Conservation (phyloP, 768 basidiomycete genomes). For the Phlebiopsis flavidoalba region DNA sequence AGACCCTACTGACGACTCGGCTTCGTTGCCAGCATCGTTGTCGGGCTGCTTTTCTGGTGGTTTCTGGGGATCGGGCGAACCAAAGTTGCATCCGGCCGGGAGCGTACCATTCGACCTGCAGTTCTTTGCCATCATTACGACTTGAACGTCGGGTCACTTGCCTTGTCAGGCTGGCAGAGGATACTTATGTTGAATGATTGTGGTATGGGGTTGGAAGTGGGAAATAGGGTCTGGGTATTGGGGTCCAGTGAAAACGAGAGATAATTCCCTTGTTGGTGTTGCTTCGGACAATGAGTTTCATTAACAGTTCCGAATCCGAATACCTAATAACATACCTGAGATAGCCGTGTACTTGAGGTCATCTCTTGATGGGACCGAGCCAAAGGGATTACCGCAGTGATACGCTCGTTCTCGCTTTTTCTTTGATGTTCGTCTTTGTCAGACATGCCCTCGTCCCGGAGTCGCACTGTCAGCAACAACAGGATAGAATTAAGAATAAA, state of each 20-base stretch:
- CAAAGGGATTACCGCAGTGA: constrained; percentile 74
- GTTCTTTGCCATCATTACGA: constrained; percentile 55
- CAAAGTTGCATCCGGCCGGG: constrained; percentile 52
- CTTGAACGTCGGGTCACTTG: constrained; percentile 45
- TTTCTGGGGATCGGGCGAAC: constrained; percentile 16
- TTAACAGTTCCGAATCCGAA: constrained; percentile 11
- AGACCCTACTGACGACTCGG: constrained; percentile 43
- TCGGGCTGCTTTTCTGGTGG: constrained; percentile 28
- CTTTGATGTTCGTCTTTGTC: constrained; percentile 59
- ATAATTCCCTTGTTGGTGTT: constrained; percentile 55
- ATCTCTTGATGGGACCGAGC: constrained; percentile 36
- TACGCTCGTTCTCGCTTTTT: constrained; percentile 45
- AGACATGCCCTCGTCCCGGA: constrained; percentile 70
- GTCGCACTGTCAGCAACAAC: constrained; percentile 53
- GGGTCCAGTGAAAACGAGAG: constrained; percentile 52
- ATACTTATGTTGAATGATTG: constrained; percentile 63
- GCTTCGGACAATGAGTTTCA: constrained; percentile 9
- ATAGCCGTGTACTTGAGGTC: constrained; percentile 23
- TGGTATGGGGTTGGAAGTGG: constrained; percentile 33
- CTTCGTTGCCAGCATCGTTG: constrained; percentile 9
- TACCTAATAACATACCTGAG: constrained; percentile 31
- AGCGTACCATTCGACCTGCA: constrained; percentile 58
- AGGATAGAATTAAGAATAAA: neutral
- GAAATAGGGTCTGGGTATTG: constrained; percentile 54
- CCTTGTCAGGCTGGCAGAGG: constrained; percentile 41